Percentiles rank a stretch among this genome's conserved stretches.
These are phyloP conservation scores for Teratosphaeria epicoccoides DNA, from an alignment of 2,329 filamentous ascomycete species.

Conservation along the genomic window DNA sequence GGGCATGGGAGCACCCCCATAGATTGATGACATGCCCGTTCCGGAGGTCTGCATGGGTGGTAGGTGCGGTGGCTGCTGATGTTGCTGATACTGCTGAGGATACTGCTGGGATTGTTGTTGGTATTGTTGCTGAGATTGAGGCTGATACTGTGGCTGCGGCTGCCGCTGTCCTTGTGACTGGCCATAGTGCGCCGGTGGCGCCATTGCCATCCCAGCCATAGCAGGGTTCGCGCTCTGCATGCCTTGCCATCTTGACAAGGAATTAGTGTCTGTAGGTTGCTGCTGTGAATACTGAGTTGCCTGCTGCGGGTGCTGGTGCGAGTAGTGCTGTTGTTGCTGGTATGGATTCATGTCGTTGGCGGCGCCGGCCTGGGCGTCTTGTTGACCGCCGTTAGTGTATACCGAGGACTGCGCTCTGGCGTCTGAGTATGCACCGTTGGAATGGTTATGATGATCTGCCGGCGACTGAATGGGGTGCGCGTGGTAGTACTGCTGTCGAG, in stretches of 20 bases:
- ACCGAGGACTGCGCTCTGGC: constrained; percentile 3
- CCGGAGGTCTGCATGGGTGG: constrained; percentile 3
- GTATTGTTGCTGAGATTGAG: constrained; percentile 6
- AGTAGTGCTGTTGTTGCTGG: constrained; percentile 7
- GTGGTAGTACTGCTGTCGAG: constrained; percentile 2
- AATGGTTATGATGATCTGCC: constrained; percentile 2
- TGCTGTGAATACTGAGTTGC: neutral
- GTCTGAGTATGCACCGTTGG: constrained; percentile 3
- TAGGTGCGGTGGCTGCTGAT: constrained; percentile 3
- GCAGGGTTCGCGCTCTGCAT: neutral
- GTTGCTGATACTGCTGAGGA: constrained; percentile 9
- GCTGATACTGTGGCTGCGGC: constrained; percentile 6
- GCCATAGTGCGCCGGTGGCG: constrained; percentile 6
- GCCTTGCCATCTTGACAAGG: neutral
- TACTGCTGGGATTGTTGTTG: constrained; percentile 9
- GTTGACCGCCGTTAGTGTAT: constrained; percentile 11
- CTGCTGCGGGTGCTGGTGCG: constrained; percentile 2
- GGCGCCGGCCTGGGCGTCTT: constrained; percentile 5
- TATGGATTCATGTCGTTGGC: constrained; percentile 15
- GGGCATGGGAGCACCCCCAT: neutral
- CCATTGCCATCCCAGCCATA: neutral
- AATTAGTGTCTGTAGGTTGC: neutral
- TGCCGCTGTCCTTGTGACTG: constrained; percentile 8
- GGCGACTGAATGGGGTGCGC: constrained; percentile 1
- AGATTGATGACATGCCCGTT: constrained; percentile 1